Evolutionary conservation across 2,329 filamentous ascomycete genomes (phyloP).

Genomic region (Trichoderma endophyticum): DNA sequence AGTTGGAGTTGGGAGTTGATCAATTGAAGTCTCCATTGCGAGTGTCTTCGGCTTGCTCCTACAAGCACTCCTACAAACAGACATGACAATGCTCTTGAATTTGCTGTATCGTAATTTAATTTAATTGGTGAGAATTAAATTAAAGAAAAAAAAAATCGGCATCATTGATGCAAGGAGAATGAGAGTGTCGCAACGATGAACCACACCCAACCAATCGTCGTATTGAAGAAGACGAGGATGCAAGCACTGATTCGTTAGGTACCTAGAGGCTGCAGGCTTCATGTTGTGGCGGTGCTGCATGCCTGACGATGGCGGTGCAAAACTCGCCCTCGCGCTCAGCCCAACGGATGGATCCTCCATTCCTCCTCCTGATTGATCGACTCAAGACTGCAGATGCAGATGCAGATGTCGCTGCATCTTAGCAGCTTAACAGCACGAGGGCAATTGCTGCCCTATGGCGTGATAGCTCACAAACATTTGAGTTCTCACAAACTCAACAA

Average conservation of each 20-base stretch:
- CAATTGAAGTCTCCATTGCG: too few species aligned
- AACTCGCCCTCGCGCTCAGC: not conserved
- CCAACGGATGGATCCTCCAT: not conserved
- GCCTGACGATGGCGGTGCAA: constrained; percentile 7
- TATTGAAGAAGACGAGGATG: not conserved
- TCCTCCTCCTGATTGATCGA: not conserved
- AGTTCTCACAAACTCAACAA: not conserved
- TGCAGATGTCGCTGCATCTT: not conserved
- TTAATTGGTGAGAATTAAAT: not conserved
- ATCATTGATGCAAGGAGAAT: not conserved
- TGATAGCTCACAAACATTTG: not conserved
- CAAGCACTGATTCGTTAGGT: not conserved
- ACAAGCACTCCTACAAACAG: too few species aligned
- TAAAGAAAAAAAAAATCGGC: not conserved
- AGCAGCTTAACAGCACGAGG: not conserved
- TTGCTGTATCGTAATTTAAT: not conserved
- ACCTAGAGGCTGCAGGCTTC: not conserved
- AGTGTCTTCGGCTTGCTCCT: too few species aligned
- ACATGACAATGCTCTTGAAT: not conserved
- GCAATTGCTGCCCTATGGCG: not conserved
- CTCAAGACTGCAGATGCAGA: not conserved
- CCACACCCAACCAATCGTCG: not conserved
- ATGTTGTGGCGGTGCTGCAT: constrained; percentile 2
- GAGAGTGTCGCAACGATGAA: not conserved
- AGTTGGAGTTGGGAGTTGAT: too few species aligned